Evolutionary conservation across 495 filamentous ascomycete species (phyloP).

Genomic region (Evansstolkia leycettana): DNA sequence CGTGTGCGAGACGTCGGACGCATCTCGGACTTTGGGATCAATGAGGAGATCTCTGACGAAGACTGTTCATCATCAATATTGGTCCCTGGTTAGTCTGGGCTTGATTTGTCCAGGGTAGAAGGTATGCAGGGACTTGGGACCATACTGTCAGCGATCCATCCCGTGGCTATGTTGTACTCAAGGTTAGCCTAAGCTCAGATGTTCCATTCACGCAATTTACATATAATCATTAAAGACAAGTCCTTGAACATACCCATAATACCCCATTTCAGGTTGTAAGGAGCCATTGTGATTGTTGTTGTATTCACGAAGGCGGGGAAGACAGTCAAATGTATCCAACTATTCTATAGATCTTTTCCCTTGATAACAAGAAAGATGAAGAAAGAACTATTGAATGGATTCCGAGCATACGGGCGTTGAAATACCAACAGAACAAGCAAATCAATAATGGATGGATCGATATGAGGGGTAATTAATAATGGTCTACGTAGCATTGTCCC

Average conservation of each 20-base stretch:
- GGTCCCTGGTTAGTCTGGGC: neutral
- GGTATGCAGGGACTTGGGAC: conserved; percentile 4
- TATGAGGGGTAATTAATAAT: neutral
- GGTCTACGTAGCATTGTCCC: neutral
- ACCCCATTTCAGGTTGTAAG: conserved; percentile 61
- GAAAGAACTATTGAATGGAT: neutral
- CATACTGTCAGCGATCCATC: conserved; percentile 64
- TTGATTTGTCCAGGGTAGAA: neutral
- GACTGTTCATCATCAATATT: conserved; percentile 29
- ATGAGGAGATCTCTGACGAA: conserved; percentile 77
- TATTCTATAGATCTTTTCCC: too few relatives aligned
- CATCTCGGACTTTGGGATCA: conserved; percentile 59
- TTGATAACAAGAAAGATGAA: neutral
- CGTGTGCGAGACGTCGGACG: conserved; percentile 64
- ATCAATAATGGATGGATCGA: too few relatives aligned
- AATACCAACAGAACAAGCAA: too few relatives aligned
- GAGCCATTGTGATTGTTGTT: conserved; percentile 22
- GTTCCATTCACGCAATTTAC: neutral
- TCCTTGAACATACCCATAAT: conserved; percentile 45
- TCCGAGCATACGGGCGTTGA: too few relatives aligned
- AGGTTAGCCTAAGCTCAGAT: neutral
- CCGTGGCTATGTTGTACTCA: conserved; percentile 44
- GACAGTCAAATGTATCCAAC: neutral
- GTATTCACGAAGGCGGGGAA: neutral
- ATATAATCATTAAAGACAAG: neutral